Percentiles rank a stretch among this genome's conserved stretches.
phyloP scores from a whole-genome alignment of 306 rosid genomes.

The Vicia sativa region DNA sequence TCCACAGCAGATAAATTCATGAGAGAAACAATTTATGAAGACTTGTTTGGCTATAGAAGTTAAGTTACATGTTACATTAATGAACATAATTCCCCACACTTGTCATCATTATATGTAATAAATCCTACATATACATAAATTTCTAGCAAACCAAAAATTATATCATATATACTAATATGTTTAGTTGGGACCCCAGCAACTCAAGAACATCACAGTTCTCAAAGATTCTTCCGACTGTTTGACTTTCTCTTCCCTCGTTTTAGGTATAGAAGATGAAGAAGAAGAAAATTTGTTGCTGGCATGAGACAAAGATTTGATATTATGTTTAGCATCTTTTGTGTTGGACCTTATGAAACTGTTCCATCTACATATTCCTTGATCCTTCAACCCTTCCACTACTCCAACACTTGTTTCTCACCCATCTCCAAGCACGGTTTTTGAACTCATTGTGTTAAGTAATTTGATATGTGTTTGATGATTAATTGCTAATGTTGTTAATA shows the following conservation, averaged over 20 bases:
- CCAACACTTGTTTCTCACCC: slow-evolving; percentile 10
- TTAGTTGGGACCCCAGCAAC: slow-evolving; percentile 55
- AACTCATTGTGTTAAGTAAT: slow-evolving; percentile 14
- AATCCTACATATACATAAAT: no score
- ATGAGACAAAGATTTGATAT: slow-evolving; percentile 40
- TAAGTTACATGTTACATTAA: no score
- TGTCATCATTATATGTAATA: no score
- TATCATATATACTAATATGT: neutral
- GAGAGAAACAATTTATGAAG: no score
- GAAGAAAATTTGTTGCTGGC: slow-evolving; percentile 46
- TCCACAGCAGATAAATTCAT: no score
- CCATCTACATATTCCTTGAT: slow-evolving; percentile 66
- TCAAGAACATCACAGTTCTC: slow-evolving; percentile 67
- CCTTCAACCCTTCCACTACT: neutral
- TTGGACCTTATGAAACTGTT: slow-evolving; percentile 43
- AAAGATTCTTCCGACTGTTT: slow-evolving; percentile 66
- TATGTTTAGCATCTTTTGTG: slow-evolving; percentile 48
- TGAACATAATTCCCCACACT: no score
- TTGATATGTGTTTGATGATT: neutral
- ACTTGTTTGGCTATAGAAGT: no score
- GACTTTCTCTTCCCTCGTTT: slow-evolving; percentile 48
- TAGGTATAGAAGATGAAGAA: slow-evolving; percentile 36
- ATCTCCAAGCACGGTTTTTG: slow-evolving; percentile 39
- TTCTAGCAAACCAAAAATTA: no score
- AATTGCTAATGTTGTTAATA: neutral